Conservation (phyloP, 139 green algal genomes). For the Klebsormidium nitens region DNA sequence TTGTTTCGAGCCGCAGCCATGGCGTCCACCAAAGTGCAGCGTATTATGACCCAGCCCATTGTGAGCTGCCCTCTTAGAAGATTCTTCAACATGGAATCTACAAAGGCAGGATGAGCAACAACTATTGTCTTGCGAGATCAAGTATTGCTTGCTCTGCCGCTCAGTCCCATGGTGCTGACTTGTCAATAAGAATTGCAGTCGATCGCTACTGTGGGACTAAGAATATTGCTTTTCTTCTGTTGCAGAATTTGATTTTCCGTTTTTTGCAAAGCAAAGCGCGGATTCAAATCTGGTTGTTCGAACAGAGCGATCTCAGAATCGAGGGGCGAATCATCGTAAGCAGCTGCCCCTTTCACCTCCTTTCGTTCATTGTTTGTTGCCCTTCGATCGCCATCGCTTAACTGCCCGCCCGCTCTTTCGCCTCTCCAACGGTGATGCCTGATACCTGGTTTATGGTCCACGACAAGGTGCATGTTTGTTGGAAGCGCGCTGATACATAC, state of each 20-base stretch:
- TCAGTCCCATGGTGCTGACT: background rate
- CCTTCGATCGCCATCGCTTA: too few relatives aligned
- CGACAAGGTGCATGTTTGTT: background rate
- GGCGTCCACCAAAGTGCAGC: slow-evolving; percentile 60
- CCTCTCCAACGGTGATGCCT: too few relatives aligned
- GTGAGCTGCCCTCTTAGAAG: too few relatives aligned
- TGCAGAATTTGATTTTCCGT: slow-evolving; percentile 94
- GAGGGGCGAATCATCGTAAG: slow-evolving; percentile 93
- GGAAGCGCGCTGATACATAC: background rate
- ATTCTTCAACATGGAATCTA: too few relatives aligned
- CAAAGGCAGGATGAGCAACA: too few relatives aligned
- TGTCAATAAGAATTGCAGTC: too few relatives aligned
- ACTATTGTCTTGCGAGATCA: background rate
- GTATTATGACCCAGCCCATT: slow-evolving; percentile 85
- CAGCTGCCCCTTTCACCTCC: background rate
- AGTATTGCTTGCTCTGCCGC: background rate
- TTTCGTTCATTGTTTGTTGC: slow-evolving; percentile 1
- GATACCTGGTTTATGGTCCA: too few relatives aligned
- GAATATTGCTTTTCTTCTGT: too few relatives aligned
- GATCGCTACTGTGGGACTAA: too few relatives aligned
- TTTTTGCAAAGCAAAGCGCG: slow-evolving; percentile 90
- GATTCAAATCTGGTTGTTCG: slow-evolving; percentile 96
- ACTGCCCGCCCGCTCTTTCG: too few relatives aligned
- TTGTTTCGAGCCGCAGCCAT: slow-evolving; percentile 26
- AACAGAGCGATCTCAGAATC: slow-evolving; percentile 86